Evolutionary conservation across 805 yeast genomes (phyloP), one percentile per base, ranked within the genome.

Genomic region (Metschnikowia picachoensis): DNA sequence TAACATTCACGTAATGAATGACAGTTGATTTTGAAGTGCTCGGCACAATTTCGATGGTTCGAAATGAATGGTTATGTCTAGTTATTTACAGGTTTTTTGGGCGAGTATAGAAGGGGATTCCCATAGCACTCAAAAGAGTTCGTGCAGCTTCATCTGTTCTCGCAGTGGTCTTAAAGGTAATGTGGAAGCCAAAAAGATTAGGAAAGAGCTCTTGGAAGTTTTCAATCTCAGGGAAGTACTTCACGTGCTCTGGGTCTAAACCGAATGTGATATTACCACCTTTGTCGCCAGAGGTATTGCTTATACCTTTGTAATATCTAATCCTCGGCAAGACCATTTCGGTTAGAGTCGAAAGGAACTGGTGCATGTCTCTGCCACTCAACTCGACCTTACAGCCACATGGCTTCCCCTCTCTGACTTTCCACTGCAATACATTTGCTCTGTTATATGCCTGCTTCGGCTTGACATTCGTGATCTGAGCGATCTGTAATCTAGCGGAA

Each of bases 311-410:
- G 67, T 87, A 94, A 41, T 89, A 88, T 77, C 95, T 84, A 47
- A 91, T 81, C 66, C 96, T 80, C 39, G 99, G 99, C 57, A 94
- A 76, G 15, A 94, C 98, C 52, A 95, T 71, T 68, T 94, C 99
- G 1, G 95, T 82, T 57, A 94, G 70, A 1, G 98, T 92, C 7
- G 86, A 66, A 48, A 94, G 60, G 60, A 95, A 94, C 70, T 90
- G 97, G 46, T 82, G 70, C 82, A 91, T 87, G 44, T 87, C 85
- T 54, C 83, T 77, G 38, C 97, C 99, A 30, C 73, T 73, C 45
- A 95, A 70, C 48, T 77, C 79, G 12, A 84, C 83, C 60, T 87
- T 86, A 44, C 95, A 96, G 44, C 99, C 99, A 80, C 95, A 86
- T 41, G 84, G 84, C 74, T 81, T 83, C 34, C 97, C 96, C 40